Evolutionary conservation across 2,329 filamentous ascomycete genomes (phyloP).

Genomic region (Epichloe amarillans): DNA sequence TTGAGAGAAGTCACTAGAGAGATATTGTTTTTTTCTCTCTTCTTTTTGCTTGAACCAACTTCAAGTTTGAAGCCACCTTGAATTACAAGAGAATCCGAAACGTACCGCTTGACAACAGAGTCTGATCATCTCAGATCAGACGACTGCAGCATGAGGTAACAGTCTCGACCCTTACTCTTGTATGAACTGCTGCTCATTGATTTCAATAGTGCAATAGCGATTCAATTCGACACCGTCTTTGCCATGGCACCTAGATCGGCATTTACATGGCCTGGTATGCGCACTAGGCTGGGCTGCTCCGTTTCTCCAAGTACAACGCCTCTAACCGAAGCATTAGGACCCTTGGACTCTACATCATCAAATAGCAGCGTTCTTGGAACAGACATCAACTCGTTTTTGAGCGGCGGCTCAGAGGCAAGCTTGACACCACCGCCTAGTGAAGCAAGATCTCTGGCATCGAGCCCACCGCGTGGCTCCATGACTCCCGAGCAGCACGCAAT

Average conservation of each 20-base stretch:
- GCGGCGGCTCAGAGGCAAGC: slow-evolving; percentile 32
- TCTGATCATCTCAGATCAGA: neutral
- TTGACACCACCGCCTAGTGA: slow-evolving; percentile 32
- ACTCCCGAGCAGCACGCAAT: slow-evolving; percentile 48
- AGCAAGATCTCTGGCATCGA: slow-evolving; percentile 41
- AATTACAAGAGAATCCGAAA: neutral
- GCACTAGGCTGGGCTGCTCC: neutral
- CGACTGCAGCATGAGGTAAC: slow-evolving; percentile 24
- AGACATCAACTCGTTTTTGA: slow-evolving; percentile 32
- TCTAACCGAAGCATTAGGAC: slow-evolving; percentile 10
- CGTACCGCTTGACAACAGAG: neutral
- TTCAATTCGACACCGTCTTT: slow-evolving; percentile 38
- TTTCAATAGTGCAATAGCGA: slow-evolving; percentile 30
- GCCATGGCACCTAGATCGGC: slow-evolving; percentile 37
- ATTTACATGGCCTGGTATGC: slow-evolving; percentile 36
- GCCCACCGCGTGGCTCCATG: slow-evolving; percentile 40
- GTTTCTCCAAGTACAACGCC: slow-evolving; percentile 3
- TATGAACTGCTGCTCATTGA: neutral
- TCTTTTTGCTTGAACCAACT: too few species aligned
- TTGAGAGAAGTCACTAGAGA: too few species aligned
- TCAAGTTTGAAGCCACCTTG: neutral
- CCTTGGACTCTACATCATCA: slow-evolving; percentile 22
- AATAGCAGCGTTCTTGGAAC: slow-evolving; percentile 26
- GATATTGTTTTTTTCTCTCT: neutral
- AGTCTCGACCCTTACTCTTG: neutral